These are phyloP conservation scores for Knufia petricola DNA, from an alignment of 2,329 filamentous ascomycete genomes.

Conservation along the genomic window DNA sequence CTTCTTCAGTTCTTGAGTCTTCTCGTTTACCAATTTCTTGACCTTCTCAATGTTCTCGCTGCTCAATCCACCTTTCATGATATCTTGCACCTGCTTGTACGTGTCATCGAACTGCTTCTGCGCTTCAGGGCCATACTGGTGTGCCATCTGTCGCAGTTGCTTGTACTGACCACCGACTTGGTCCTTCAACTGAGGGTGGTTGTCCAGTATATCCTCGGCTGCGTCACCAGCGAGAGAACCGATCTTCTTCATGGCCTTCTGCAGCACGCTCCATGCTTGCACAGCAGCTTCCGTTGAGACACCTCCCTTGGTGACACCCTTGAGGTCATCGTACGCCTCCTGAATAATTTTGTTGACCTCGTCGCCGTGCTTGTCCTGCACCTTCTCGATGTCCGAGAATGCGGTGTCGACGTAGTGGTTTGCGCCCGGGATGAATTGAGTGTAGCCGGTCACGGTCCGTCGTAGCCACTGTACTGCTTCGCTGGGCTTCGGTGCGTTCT, in stretches of 20 bases:
- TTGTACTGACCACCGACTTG: slow-evolving; percentile 60
- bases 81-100: slow-evolving; percentile 56
- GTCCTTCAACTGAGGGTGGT: slow-evolving; percentile 64
- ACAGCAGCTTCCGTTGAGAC: slow-evolving; percentile 54
- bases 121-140: slow-evolving; percentile 63
- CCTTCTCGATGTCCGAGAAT: slow-evolving; percentile 61
- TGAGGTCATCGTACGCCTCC: slow-evolving; percentile 59
- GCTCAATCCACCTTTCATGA: slow-evolving; percentile 53
- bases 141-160: slow-evolving; percentile 58
- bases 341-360: slow-evolving; percentile 61
- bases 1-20: slow-evolving; percentile 56
- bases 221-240: slow-evolving; percentile 54
- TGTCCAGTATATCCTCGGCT: slow-evolving; percentile 56
- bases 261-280: slow-evolving; percentile 52
- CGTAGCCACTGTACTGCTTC: slow-evolving; percentile 58
- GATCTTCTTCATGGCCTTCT: slow-evolving; percentile 52
- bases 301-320: slow-evolving; percentile 49
- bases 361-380: slow-evolving; percentile 56
- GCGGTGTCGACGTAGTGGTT: slow-evolving; percentile 57
- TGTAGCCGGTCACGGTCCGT: slow-evolving; percentile 58
- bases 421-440: slow-evolving; percentile 62
- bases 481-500: slow-evolving; percentile 55
- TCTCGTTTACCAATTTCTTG: slow-evolving; percentile 57
- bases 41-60: slow-evolving; percentile 40
- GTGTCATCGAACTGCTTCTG: slow-evolving; percentile 68